phyloP scores from a whole-genome alignment of 2,329 filamentous ascomycete genomes.

The Fusarium lyarnte region DNA sequence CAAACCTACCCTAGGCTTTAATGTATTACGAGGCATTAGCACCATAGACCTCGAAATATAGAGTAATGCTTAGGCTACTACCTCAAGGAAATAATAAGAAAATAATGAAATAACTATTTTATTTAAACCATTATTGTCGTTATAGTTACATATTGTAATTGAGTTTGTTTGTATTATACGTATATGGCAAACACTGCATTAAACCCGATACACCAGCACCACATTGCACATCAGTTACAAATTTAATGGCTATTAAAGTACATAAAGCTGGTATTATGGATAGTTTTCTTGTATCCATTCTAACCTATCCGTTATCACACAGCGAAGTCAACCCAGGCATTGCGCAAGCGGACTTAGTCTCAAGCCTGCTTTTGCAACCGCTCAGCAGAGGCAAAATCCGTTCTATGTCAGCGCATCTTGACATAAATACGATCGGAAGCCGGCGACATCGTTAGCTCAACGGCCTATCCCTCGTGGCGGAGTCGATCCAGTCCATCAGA shows the following conservation, averaged over 20 bases:
- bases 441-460: background rate
- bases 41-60: background rate
- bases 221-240: too few species aligned
- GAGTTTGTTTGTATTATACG: background rate
- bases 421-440: too few species aligned
- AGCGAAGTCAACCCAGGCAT: rapidly evolving
- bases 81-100: rapidly evolving
- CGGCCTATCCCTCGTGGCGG: background rate
- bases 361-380: rapidly evolving
- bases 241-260: too few species aligned
- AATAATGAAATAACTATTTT: rapidly evolving
- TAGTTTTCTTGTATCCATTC: too few species aligned
- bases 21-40: rapidly evolving
- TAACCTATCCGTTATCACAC: rapidly evolving
- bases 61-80: background rate
- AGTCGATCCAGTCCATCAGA: background rate
- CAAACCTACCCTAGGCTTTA: background rate
- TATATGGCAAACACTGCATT: too few species aligned
- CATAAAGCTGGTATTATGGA: rapidly evolving
- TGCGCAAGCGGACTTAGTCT: rapidly evolving
- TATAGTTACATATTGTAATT: too few species aligned
- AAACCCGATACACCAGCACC: too few species aligned
- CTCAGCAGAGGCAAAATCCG: rapidly evolving
- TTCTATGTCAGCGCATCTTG: background rate
- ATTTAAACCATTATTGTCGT: background rate